Evolutionary conservation across 805 yeast genomes (phyloP).

Genomic region (Saccharomycopsis javanensis): DNA sequence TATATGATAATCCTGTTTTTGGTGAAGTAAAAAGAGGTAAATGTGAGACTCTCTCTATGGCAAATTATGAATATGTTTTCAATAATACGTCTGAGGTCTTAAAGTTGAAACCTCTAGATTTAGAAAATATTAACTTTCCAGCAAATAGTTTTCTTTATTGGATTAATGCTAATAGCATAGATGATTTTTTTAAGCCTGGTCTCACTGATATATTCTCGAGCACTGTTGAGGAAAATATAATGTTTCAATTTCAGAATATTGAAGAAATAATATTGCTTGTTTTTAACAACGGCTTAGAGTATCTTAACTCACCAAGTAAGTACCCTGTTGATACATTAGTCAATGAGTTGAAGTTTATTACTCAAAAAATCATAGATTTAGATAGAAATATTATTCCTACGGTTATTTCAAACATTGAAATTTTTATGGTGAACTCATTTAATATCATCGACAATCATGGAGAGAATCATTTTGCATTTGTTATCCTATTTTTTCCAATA

Average conservation of each 20-base stretch:
- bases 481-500: constrained; percentile 17
- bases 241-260: background rate
- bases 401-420: constrained; percentile 3
- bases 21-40: background rate
- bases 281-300: constrained; percentile 8
- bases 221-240: background rate
- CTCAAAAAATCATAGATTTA: background rate
- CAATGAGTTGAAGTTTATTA: constrained; percentile 4
- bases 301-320: background rate
- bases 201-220: background rate
- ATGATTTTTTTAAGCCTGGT: background rate
- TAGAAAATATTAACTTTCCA: background rate
- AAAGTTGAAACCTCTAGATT: constrained; percentile 4
- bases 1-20: constrained; percentile 6
- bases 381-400: background rate
- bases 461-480: constrained; percentile 4
- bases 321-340: constrained; percentile 4
- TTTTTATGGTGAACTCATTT: constrained; percentile 10
- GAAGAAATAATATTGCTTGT: constrained; percentile 4
- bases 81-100: constrained; percentile 7
- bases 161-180: background rate
- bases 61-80: constrained; percentile 7
- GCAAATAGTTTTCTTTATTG: constrained; percentile 8
- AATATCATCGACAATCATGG: constrained; percentile 1
- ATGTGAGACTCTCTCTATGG: constrained; percentile 2